Percentiles rank a stretch among this genome's conserved stretches.
Evolutionary conservation across 805 yeast species (phyloP).

Genomic region (Millerago galiae): DNA sequence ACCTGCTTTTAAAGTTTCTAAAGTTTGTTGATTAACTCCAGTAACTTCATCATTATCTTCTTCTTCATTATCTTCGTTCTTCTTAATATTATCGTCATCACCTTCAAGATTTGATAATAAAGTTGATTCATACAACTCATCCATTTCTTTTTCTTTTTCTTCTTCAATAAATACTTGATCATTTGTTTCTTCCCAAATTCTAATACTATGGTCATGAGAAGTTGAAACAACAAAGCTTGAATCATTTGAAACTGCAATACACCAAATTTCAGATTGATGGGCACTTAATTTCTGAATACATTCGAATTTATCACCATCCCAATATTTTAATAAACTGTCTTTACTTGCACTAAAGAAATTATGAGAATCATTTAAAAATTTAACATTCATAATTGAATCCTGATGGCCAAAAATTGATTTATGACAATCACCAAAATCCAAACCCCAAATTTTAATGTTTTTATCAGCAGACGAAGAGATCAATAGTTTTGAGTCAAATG

Average conservation of each 20-base stretch:
- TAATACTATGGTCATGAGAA: slow-evolving; percentile 88
- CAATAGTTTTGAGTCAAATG: slow-evolving; percentile 79
- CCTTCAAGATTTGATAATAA: slow-evolving; percentile 67
- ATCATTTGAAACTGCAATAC: slow-evolving; percentile 65
- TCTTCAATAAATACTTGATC: slow-evolving; percentile 97
- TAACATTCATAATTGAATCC: slow-evolving; percentile 87
- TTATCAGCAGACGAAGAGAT: slow-evolving; percentile 96
- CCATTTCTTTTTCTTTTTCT: slow-evolving; percentile 93
- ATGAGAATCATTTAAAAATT: slow-evolving; percentile 78
- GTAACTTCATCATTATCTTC: slow-evolving; percentile 48
- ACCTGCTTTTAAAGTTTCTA: slow-evolving; percentile 68
- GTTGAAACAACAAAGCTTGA: slow-evolving; percentile 74
- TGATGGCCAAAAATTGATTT: slow-evolving; percentile 95
- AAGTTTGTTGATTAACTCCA: slow-evolving; percentile 72
- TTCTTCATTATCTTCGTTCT: slow-evolving; percentile 31
- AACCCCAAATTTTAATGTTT: slow-evolving; percentile 96
- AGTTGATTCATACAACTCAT: slow-evolving; percentile 82
- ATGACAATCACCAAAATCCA: slow-evolving; percentile 98
- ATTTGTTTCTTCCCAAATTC: slow-evolving; percentile 91
- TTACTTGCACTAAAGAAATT: slow-evolving; percentile 86
- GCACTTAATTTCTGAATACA: slow-evolving; percentile 81
- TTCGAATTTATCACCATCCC: slow-evolving; percentile 98
- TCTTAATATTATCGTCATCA: slow-evolving; percentile 32
- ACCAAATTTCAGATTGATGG: slow-evolving; percentile 94
- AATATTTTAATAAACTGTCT: slow-evolving; percentile 84